Evolutionary conservation across 2,329 filamentous ascomycete species (phyloP).

Genomic region (Coleophoma cylindrospora): DNA sequence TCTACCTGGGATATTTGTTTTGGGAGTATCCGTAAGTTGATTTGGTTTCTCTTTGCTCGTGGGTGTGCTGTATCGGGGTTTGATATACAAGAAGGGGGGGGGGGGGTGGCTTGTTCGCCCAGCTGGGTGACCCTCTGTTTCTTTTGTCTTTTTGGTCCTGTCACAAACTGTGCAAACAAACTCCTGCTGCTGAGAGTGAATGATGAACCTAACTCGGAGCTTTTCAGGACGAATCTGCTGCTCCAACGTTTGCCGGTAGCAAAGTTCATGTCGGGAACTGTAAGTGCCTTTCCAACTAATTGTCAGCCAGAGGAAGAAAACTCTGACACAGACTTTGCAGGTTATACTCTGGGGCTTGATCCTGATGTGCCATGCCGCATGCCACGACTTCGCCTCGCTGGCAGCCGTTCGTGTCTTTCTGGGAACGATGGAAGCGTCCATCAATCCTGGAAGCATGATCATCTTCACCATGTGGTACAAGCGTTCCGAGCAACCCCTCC

Average conservation of each 20-base stretch:
- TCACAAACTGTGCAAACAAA: no score
- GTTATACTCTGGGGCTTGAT: slow-evolving; percentile 37
- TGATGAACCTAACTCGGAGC: no score
- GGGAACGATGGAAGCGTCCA: slow-evolving; percentile 24
- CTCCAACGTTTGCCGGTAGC: slow-evolving; percentile 27
- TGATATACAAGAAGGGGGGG: no score
- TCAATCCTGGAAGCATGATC: slow-evolving; percentile 42
- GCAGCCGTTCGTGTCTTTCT: slow-evolving; percentile 29
- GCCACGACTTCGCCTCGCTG: slow-evolving; percentile 24
- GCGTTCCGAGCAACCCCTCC: slow-evolving; percentile 48
- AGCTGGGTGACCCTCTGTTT: no score
- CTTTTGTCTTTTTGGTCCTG: no score
- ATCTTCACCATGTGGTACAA: slow-evolving; percentile 58
- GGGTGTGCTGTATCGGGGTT: no score
- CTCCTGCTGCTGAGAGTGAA: no score
- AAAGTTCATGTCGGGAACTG: slow-evolving; percentile 20
- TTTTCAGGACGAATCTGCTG: slow-evolving; percentile 10
- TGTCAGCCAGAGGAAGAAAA: background rate
- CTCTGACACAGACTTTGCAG: background rate
- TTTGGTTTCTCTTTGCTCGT: no score
- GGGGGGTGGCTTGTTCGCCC: no score
- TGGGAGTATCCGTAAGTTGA: slow-evolving; percentile 20
- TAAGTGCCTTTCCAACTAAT: background rate
- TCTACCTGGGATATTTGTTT: slow-evolving; percentile 22
- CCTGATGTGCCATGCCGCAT: slow-evolving; percentile 26